Base-by-base conservation (phyloP, 768 basidiomycete species). In the Crepidotus variabilis region DNA sequence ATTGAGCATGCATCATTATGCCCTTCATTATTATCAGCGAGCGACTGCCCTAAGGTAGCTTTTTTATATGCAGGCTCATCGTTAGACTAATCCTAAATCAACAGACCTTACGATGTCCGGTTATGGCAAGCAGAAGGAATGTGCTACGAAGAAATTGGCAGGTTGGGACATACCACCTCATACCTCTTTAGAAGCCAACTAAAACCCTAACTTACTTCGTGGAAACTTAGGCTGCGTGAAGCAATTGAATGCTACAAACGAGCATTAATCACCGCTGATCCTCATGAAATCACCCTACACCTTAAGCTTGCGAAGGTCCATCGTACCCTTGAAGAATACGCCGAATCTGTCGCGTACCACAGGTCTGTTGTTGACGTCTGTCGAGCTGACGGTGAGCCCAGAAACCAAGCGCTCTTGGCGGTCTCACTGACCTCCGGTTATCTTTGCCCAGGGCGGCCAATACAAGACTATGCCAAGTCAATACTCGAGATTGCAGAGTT, bases 1-100 rank as follows among this genome's bases (percentile, higher is more conserved):
- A 21, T 74, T 98, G 52, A 94, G 90, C 66, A 98, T 98, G 95
- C 93, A 93, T 60, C 87, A 92, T 67, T 98, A 98, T 73, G 90
- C 96, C 5, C 76, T 98, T 24, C 86, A 96, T 71, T 99, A 98
- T 72, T 98, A 95, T 68, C 95, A 98, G 66, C 86, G 92, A 65
- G 95, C 97, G 2, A 95, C 94, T 23, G 90, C 95, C 18, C 76
- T 98, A 54, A 79, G 94, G 93, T 94, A 63, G 55, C 10, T 11
- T 58, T 13, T 34, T 35, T 11, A 47, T 28, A 28, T 46, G 16
- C 20, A 28, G 34, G 23, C 43, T 33, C 23, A 46, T 21, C 43
- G 22, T 32, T 28, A 14, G 39, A 20, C 18, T 43, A 11, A 43
- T 11, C 54, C 57, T 33, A 32, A 20, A 34, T 18, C 45, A 55